Conservation (phyloP, 331 rosid species). For the Quercus lobata region DNA sequence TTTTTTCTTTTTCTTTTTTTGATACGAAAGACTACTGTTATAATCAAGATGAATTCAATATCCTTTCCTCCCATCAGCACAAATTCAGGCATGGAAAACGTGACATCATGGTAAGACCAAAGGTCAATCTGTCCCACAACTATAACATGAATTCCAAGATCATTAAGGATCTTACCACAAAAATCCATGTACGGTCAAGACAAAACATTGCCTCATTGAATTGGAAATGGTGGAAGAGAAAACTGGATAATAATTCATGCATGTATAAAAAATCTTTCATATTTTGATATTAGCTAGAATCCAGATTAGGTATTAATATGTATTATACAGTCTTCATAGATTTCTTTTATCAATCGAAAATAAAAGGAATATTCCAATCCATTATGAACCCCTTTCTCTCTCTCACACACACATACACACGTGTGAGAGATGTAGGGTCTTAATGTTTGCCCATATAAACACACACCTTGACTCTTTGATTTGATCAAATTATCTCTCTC, state of each 20-base stretch:
- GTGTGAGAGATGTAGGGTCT: constrained; percentile 20
- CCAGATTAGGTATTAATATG: neutral
- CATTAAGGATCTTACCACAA: neutral
- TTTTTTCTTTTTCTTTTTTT: too few relatives aligned
- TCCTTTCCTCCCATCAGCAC: neutral
- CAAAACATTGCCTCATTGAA: neutral
- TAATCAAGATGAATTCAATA: too few relatives aligned
- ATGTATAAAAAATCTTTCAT: neutral
- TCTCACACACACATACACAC: neutral
- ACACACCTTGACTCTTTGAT: neutral
- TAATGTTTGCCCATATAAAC: constrained; percentile 36
- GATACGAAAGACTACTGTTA: too few relatives aligned
- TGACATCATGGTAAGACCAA: neutral
- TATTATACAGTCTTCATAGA: too few relatives aligned
- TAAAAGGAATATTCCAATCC: too few relatives aligned
- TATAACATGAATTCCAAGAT: neutral
- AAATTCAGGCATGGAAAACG: neutral
- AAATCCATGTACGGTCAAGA: neutral
- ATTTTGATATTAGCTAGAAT: neutral
- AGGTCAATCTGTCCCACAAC: neutral
- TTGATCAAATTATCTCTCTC: neutral
- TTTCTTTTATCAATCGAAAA: too few relatives aligned
- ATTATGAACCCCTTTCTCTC: constrained; percentile 1
- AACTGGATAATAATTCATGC: neutral
- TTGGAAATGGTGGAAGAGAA: neutral